Conservation (phyloP, 768 basidiomycete species). For the Tremella yokohamensis region DNA sequence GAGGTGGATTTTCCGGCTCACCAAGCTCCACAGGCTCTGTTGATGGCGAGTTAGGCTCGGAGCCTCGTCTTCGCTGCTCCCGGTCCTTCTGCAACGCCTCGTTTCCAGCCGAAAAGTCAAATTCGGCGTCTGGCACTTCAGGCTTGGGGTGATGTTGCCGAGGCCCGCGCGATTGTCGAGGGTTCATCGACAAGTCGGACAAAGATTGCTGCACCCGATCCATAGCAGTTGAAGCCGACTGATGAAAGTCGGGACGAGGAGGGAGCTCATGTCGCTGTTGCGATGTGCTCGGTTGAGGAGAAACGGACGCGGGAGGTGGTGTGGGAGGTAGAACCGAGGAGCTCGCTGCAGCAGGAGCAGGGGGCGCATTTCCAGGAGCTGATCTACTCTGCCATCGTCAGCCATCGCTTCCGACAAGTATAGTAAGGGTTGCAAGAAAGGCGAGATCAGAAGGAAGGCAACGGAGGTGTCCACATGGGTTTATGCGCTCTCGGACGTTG, state of each 20-base stretch:
- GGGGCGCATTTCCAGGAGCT: slow-evolving; percentile 4
- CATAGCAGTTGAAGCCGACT: slow-evolving; percentile 37
- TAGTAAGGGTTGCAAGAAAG: not conserved
- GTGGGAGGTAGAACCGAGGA: not conserved
- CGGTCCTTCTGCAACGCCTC: slow-evolving; percentile 33
- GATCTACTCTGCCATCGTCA: slow-evolving; percentile 23
- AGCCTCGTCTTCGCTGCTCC: slow-evolving; percentile 9
- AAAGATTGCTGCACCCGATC: slow-evolving; percentile 42
- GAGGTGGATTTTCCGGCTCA: slow-evolving; percentile 21
- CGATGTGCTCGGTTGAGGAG: slow-evolving; percentile 7
- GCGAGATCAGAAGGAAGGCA: slow-evolving; percentile 49
- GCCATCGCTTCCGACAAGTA: not conserved
- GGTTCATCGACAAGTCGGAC: slow-evolving; percentile 29
- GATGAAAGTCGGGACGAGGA: slow-evolving; percentile 20
- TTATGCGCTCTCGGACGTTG: slow-evolving; percentile 50
- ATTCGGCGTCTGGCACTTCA: slow-evolving; percentile 41
- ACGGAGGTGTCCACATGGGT: slow-evolving; percentile 50
- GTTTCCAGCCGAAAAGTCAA: slow-evolving; percentile 39
- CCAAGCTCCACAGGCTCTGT: slow-evolving; percentile 7
- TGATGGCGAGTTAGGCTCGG: slow-evolving; percentile 7
- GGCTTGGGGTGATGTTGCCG: slow-evolving; percentile 12
- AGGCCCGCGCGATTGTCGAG: not conserved
- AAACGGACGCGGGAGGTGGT: not conserved
- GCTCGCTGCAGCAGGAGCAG: not conserved
- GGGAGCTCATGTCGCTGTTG: slow-evolving; percentile 23